A percentile compares a stretch with the other conserved stretches of the same genome.
These are phyloP conservation scores for Epichloe gansuensis DNA, from an alignment of 2,329 filamentous ascomycete species.

Conservation along the genomic window DNA sequence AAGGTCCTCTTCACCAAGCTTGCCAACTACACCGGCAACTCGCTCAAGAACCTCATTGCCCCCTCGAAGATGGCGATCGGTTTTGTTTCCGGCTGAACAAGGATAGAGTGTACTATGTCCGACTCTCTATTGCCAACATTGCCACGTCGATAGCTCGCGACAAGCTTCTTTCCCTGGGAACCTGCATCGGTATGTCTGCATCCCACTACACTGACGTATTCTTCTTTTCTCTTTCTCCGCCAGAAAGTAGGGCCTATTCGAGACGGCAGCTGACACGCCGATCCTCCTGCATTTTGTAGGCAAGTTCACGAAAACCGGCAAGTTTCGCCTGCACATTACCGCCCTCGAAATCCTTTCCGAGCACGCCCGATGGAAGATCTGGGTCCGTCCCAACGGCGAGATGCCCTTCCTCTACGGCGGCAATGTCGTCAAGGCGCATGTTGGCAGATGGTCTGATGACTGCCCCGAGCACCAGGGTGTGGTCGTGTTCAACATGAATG, in stretches of 20 bases:
- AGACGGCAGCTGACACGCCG: not conserved
- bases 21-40: conserved; percentile 82
- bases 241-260: conserved; percentile 6
- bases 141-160: conserved; percentile 76
- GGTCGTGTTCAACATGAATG: conserved; percentile 82
- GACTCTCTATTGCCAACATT: conserved; percentile 79
- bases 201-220: too few species aligned
- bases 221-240: too few species aligned
- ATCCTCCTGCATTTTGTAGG: conserved; percentile 31
- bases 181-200: conserved; percentile 51
- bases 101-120: conserved; percentile 82
- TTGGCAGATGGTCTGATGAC: conserved; percentile 80
- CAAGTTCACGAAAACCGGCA: conserved; percentile 93
- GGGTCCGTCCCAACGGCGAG: conserved; percentile 91
- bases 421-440: conserved; percentile 61
- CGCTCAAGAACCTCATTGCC: conserved; percentile 73
- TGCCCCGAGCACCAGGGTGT: conserved; percentile 88
- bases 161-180: conserved; percentile 76
- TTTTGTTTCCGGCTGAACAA: conserved; percentile 79
- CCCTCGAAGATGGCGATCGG: conserved; percentile 59
- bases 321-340: conserved; percentile 90
- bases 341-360: conserved; percentile 76
- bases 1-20: conserved; percentile 84
- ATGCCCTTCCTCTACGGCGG: conserved; percentile 97
- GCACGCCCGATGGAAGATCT: conserved; percentile 92